These are phyloP conservation scores for Sodiomyces alkalinus DNA, from an alignment of 2,329 filamentous ascomycete genomes.

Conservation along the genomic window DNA sequence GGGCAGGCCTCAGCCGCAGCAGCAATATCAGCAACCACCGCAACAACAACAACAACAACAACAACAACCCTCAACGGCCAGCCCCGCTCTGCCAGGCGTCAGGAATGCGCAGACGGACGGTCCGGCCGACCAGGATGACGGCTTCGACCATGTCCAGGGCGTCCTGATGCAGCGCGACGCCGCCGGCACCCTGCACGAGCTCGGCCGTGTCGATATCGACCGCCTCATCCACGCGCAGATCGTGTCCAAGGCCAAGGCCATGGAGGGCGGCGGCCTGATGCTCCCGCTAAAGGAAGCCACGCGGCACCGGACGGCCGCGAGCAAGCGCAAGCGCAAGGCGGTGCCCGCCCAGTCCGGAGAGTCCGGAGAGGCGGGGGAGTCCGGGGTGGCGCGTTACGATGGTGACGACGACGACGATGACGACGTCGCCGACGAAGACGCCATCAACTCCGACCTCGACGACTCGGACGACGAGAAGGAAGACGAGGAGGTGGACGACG, in stretches of 20 bases:
- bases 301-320: conserved; percentile 15
- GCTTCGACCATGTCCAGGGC: conserved; percentile 39
- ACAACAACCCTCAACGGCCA: conserved; percentile 12
- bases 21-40: conserved; percentile 12
- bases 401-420: conserved; percentile 48
- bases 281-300: conserved; percentile 47
- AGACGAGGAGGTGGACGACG: conserved; percentile 78
- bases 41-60: conserved; percentile 11
- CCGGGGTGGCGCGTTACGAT: conserved; percentile 38
- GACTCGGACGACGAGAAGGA: conserved; percentile 77
- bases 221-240: conserved; percentile 54
- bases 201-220: conserved; percentile 50
- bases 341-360: conserved; percentile 8
- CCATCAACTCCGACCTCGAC: conserved; percentile 96
- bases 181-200: conserved; percentile 36
- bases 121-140: conserved; percentile 36
- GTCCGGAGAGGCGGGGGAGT: too few relatives aligned
- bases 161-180: conserved; percentile 43
- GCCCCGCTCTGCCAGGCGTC: conserved; percentile 11
- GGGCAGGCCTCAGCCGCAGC: conserved; percentile 1
- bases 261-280: conserved; percentile 67
- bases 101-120: conserved; percentile 53
- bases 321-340: conserved; percentile 6
- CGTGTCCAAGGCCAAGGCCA: conserved; percentile 46
- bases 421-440: conserved; percentile 66